A percentile compares a stretch with the other conserved stretches of the same genome.
Evolutionary conservation across 768 basidiomycete genomes (phyloP).

Genomic region (Amanita polypyramis): DNA sequence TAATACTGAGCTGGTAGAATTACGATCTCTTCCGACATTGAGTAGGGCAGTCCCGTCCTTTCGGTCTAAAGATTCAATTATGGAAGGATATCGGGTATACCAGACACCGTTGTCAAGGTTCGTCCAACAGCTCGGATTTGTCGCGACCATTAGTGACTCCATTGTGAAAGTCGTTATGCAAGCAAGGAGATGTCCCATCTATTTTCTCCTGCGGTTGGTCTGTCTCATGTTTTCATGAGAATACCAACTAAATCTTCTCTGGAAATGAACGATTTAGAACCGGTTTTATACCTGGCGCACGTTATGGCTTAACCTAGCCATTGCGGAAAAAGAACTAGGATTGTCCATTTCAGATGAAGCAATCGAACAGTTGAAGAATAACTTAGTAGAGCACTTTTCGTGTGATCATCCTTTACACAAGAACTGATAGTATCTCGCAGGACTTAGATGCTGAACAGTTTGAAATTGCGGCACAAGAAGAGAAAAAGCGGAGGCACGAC

Average conservation of each 20-base stretch:
- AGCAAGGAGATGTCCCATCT: slow-evolving; percentile 97
- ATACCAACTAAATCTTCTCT: neutral
- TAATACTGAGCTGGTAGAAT: too few species aligned
- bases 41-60: too few species aligned
- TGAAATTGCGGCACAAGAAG: slow-evolving; percentile 83
- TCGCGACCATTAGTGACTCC: neutral
- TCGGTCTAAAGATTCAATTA: neutral
- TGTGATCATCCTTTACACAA: neutral
- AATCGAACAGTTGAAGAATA: slow-evolving; percentile 88
- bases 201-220: slow-evolving; percentile 83
- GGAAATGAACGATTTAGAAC: slow-evolving; percentile 45
- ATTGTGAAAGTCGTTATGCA: slow-evolving; percentile 79
- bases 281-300: slow-evolving; percentile 93
- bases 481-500: slow-evolving; percentile 96
- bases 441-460: slow-evolving; percentile 84
- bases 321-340: slow-evolving; percentile 93
- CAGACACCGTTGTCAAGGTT: slow-evolving; percentile 9
- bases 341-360: slow-evolving; percentile 84
- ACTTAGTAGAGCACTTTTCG: slow-evolving; percentile 50
- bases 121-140: neutral
- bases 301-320: slow-evolving; percentile 93
- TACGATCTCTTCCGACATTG: too few species aligned
- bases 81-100: slow-evolving; percentile 8
- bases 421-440: slow-evolving; percentile 26
- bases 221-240: neutral